A percentile compares a stretch with the other conserved stretches of the same genome.
These are phyloP conservation scores for Arthrobotrys sinensis DNA, from an alignment of 2,329 filamentous ascomycete species.

Conservation along the genomic window DNA sequence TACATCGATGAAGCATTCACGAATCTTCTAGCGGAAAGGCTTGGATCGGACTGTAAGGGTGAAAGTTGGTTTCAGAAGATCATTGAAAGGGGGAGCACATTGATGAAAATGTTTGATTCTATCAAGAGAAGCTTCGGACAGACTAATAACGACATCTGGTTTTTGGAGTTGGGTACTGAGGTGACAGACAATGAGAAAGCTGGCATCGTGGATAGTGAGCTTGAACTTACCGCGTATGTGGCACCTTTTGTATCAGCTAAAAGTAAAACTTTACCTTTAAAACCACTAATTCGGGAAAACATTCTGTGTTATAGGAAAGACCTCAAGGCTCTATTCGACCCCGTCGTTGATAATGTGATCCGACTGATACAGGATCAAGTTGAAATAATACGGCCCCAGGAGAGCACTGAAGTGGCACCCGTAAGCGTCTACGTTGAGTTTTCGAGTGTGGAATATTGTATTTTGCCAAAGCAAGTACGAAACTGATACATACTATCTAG, in stretches of 20 bases:
- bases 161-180: slow-evolving; percentile 28
- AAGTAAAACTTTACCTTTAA: not conserved
- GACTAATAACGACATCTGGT: slow-evolving; percentile 22
- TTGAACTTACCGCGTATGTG: slow-evolving; percentile 33
- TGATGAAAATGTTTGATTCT: slow-evolving; percentile 55
- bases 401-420: not conserved
- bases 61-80: slow-evolving; percentile 21
- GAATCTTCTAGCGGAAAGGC: slow-evolving; percentile 18
- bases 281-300: not conserved
- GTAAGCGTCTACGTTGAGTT: not conserved
- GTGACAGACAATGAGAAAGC: slow-evolving; percentile 45
- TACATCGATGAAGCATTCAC: slow-evolving; percentile 59
- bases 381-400: not conserved
- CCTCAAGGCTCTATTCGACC: slow-evolving; percentile 51
- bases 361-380: slow-evolving; percentile 40
- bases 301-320: slow-evolving; percentile 19
- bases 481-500: not conserved
- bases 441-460: not conserved
- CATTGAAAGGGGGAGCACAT: slow-evolving; percentile 27
- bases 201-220: slow-evolving; percentile 51
- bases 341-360: slow-evolving; percentile 45
- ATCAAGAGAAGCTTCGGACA: slow-evolving; percentile 54
- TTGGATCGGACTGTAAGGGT: slow-evolving; percentile 14
- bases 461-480: not conserved
- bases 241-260: not conserved